These are phyloP conservation scores for Nothophaeocryptopus gaeumannii DNA, from an alignment of 2,329 filamentous ascomycete species.

Conservation along the genomic window DNA sequence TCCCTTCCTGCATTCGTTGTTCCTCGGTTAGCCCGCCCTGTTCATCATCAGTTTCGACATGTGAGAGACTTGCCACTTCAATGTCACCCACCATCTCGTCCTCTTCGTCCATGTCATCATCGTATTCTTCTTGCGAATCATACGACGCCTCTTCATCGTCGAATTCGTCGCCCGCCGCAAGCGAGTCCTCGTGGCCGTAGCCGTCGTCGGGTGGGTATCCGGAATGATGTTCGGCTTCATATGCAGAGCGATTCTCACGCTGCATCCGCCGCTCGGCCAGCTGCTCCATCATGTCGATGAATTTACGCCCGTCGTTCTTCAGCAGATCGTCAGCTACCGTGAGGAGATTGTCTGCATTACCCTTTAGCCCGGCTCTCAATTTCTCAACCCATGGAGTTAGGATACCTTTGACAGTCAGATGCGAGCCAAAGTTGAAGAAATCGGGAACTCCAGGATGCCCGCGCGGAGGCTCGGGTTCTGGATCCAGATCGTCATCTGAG, in stretches of 20 bases:
- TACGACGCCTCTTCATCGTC: conserved; percentile 72
- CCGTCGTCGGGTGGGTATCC: conserved; percentile 42
- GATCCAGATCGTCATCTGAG: conserved; percentile 61
- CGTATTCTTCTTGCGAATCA: conserved; percentile 62
- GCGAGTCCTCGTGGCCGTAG: conserved; percentile 66
- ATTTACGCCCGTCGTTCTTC: conserved; percentile 98
- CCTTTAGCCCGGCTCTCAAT: conserved; percentile 36
- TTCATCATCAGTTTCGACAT: conserved; percentile 39
- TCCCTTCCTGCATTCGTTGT: conserved; percentile 97
- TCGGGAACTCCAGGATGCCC: conserved; percentile 64
- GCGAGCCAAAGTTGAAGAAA: conserved; percentile 97
- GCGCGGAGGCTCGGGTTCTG: conserved; percentile 54
- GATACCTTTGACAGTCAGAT: conserved; percentile 84
- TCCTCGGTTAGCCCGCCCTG: conserved; percentile 97
- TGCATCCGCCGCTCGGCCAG: conserved; percentile 96
- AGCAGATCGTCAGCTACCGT: conserved; percentile 97
- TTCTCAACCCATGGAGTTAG: conserved; percentile 37
- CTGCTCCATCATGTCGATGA: conserved; percentile 99
- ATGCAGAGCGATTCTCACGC: conserved; percentile 84
- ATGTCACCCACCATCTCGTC: conserved; percentile 57
- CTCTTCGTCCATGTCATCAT: conserved; percentile 58
- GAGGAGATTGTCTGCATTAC: conserved; percentile 80
- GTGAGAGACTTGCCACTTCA: conserved; percentile 21
- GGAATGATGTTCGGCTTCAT: conserved; percentile 59
- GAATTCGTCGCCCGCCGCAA: conserved; percentile 70